Base-by-base conservation (phyloP, 2,329 filamentous ascomycete species). In the Pseudogymnoascus sp. region DNA sequence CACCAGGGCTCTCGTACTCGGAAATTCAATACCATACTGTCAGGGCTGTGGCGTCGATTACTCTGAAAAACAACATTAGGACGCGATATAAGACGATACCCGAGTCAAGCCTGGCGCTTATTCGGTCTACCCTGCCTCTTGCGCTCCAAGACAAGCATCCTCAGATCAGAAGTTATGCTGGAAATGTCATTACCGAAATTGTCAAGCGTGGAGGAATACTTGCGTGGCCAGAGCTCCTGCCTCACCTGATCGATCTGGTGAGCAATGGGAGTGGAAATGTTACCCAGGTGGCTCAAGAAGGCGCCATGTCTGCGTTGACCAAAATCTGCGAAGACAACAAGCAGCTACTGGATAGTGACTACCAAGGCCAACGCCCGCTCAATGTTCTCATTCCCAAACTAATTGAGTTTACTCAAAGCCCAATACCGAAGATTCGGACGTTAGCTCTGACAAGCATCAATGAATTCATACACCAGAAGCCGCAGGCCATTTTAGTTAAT, bases 251-350 rank as follows among this genome's bases (percentile, higher is more conserved):
- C 67, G 81, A 85, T 62, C 81, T 96, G 74, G 84, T 96, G 65
- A 83, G 84, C 67, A 95, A 96, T 74, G 77, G 85, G 62, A 80
- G 79, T 51, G 88, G 89, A 41, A 85, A 88, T 65, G 79, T 86
- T 21, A 79, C 90, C 5, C 78, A 82, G 44, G 84, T 90, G 71
- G 87, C 88, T 10, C 92, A 97, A 72, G 93, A 99, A 74, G 92
- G 92, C 65, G 92, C 91, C 68, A 96, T 97, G 89, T 86, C 90
- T 58, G 92, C 94, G 58, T 81, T 99, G 75, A 80, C 89, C 73
- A 97, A 97, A 80, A 92, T 99, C 65, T 99, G 94, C 76, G 94
- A 99, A 76, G 94, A 99, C 77, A 97, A 96, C 77, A 87, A 85
- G 71, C 91, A 89, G 72, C 81, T 91, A 63, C 80, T 99, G 61